Percentiles rank a stretch among this genome's conserved stretches.
These are phyloP conservation scores for Apiospora sp. DNA, from an alignment of 2,329 filamentous ascomycete genomes.

Conservation along the genomic window DNA sequence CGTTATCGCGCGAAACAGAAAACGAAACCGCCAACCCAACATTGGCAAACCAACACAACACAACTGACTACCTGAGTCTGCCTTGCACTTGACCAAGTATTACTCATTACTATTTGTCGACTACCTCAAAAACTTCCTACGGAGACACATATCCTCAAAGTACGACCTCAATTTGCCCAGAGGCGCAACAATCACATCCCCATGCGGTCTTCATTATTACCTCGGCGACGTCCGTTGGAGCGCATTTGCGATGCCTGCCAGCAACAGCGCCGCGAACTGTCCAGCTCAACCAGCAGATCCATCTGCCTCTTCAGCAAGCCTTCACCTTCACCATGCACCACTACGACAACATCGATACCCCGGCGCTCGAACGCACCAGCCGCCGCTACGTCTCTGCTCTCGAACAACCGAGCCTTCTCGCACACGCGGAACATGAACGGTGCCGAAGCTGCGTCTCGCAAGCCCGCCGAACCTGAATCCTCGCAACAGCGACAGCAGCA, in stretches of 20 bases:
- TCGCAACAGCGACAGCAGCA: neutral
- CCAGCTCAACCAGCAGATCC: neutral
- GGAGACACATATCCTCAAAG: neutral
- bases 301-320: neutral
- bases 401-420: neutral
- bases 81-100: neutral
- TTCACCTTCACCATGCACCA: neutral
- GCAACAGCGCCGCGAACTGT: conserved; percentile 31
- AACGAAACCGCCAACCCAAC: neutral
- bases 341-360: neutral
- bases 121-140: neutral
- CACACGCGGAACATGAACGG: too few relatives aligned
- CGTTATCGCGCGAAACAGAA: neutral
- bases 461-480: neutral
- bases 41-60: neutral
- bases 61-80: neutral
- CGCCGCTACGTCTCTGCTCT: neutral
- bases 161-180: neutral
- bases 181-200: neutral
- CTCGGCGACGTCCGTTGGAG: conserved; percentile 31
- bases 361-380: neutral
- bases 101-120: neutral
- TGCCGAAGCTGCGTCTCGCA: neutral
- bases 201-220: conserved; percentile 38
- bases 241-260: conserved; percentile 41